These are phyloP conservation scores for Tephrocybe rancida DNA, from an alignment of 768 basidiomycete genomes.

Conservation along the genomic window DNA sequence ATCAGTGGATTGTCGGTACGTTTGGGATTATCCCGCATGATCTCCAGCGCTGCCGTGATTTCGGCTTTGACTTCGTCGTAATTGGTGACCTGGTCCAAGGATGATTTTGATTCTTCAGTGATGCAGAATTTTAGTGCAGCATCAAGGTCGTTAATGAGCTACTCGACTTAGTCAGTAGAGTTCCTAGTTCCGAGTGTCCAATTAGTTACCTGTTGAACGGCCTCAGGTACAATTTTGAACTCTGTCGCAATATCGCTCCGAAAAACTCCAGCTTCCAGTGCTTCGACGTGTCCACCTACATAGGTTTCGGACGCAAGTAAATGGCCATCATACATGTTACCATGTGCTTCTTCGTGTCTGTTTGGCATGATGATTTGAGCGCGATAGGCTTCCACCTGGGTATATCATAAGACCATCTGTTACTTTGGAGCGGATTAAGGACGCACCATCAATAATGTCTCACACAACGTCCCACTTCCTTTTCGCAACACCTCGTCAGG, in stretches of 20 bases:
- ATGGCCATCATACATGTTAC: conserved; percentile 95
- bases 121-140: conserved; percentile 90
- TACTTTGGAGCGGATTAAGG: conserved; percentile 4
- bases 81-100: conserved; percentile 86
- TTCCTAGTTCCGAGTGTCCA: neutral
- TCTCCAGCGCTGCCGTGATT: conserved; percentile 78
- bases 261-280: conserved; percentile 97
- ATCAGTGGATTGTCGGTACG: conserved; percentile 93
- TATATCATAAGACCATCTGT: conserved; percentile 2
- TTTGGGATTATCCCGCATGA: conserved; percentile 89
- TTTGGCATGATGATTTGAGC: conserved; percentile 97
- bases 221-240: conserved; percentile 91
- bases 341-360: conserved; percentile 89
- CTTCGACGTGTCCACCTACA: conserved; percentile 98
- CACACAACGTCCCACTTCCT: conserved; percentile 95
- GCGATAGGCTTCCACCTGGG: conserved; percentile 92
- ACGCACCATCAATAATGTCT: conserved; percentile 94
- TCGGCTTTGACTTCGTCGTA: conserved; percentile 89
- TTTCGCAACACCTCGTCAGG: conserved; percentile 97
- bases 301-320: conserved; percentile 97
- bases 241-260: conserved; percentile 93
- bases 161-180: conserved; percentile 2
- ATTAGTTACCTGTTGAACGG: conserved; percentile 74
- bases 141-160: conserved; percentile 96
- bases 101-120: conserved; percentile 77